Conservation (phyloP, 768 basidiomycete species). For the Favolaschia claudopus region DNA sequence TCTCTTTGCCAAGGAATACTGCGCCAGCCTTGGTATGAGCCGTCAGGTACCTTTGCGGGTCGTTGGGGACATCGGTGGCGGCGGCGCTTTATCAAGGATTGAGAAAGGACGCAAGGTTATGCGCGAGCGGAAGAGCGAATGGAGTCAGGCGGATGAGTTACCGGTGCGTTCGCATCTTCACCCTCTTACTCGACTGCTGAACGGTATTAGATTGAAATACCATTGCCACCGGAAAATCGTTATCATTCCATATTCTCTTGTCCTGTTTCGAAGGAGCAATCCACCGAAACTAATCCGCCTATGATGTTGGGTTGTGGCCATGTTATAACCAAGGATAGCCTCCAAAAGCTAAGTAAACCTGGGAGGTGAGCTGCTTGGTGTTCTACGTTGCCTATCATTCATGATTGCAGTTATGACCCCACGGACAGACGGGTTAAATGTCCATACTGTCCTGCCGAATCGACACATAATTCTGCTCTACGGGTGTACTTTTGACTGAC, state of each 20-base stretch:
- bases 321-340: conserved; percentile 91
- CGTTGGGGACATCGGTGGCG: conserved; percentile 91
- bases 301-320: conserved; percentile 99
- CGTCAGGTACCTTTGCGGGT: conserved; percentile 87
- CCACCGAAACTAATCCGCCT: conserved; percentile 91
- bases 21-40: conserved; percentile 87
- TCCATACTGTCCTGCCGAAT: conserved; percentile 93
- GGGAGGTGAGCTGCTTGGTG: conserved; percentile 57
- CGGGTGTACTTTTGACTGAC: conserved; percentile 68
- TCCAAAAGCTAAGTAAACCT: conserved; percentile 88
- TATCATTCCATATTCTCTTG: conserved; percentile 99
- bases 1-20: conserved; percentile 89
- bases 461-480: conserved; percentile 59
- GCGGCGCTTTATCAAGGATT: conserved; percentile 89
- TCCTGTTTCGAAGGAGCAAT: conserved; percentile 97
- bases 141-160: conserved; percentile 88
- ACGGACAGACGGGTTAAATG: conserved; percentile 86
- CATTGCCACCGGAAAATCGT: conserved; percentile 81
- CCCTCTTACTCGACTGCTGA: background rate
- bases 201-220: conserved; percentile 85
- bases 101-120: conserved; percentile 95
- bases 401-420: conserved; percentile 4
- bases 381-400: background rate
- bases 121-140: conserved; percentile 92
- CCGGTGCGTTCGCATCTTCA: conserved; percentile 61